Evolutionary conservation across 352 stramenopile species (phyloP), one percentile per base, ranked within the genome.

Genomic region (Pythium myriotylum): DNA sequence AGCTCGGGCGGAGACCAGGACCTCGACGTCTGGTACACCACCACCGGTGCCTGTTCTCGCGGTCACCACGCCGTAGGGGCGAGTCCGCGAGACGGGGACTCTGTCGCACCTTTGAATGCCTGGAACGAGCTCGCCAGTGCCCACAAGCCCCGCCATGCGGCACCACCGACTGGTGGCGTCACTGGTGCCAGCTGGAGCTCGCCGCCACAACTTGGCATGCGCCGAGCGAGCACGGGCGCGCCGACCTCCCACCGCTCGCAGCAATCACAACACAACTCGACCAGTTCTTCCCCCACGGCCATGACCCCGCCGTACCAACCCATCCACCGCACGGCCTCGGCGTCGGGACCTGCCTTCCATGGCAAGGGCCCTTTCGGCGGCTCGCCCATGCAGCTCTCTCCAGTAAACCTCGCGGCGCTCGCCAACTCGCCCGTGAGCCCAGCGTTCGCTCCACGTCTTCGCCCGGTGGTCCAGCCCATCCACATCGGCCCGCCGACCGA

Each of bases 401-500:
- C 57, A 19, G 56, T 70, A 19, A 46, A 65, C 40, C 50, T 70
- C 26, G 57, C 64, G 7, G 56, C 57, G 13, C 57, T 71, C 24
- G 56, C 64, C 27, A 22, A 9, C 9, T 37, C 32, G 29, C 26
- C 61, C 4, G 14, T 22, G 20, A 48, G 14, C 23, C 26, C 27
- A 17, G 4, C 35, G 12, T 67, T 64, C 29, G 58, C 66, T 4
- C 69, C 73, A 20, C 74, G 77, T 17, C 75, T 88, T 12, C 52
- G 75, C 8, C 79, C 76, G 3, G 76, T 93, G 29, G 81, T 93
- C 23, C 62, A 73, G 1, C 74, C 84, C 8, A 68, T 83, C 16
- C 68, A 87, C 46, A 73, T 89, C 26, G 64, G 73, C 4, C 81
- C 81, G 9, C 73, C 84, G 2, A 83, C 65, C 9, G 86, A 91